Evolutionary conservation across 345 rosid species (phyloP).

Genomic region (Arabidopsis thaliana): TAIR10.1 NC_003074.8:19004501-19005000

Average conservation of each 20-base stretch:
- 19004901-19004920: slow-evolving; percentile 37
- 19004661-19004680: slow-evolving; percentile 47
- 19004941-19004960: slow-evolving; percentile 36
- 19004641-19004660: slow-evolving; percentile 44
- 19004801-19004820: slow-evolving; percentile 46
- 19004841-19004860: slow-evolving; percentile 64
- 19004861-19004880: slow-evolving; percentile 55
- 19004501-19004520: slow-evolving; percentile 69
- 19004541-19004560: slow-evolving; percentile 50
- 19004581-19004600: slow-evolving; percentile 61
- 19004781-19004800: slow-evolving; percentile 44
- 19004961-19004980: slow-evolving; percentile 33
- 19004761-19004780: slow-evolving; percentile 48
- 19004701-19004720: slow-evolving; percentile 37
- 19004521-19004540: slow-evolving; percentile 54
- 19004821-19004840: slow-evolving; percentile 54
- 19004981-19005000: slow-evolving; percentile 31
- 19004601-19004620: slow-evolving; percentile 62
- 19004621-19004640: slow-evolving; percentile 61
- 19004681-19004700: slow-evolving; percentile 38
- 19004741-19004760: slow-evolving; percentile 35
- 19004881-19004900: slow-evolving; percentile 41
- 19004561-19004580: slow-evolving; percentile 54
- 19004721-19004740: slow-evolving; percentile 37
- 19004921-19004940: slow-evolving; percentile 40